These are phyloP conservation scores for Calocybe indica DNA, from an alignment of 768 basidiomycete genomes.

Conservation along the genomic window DNA sequence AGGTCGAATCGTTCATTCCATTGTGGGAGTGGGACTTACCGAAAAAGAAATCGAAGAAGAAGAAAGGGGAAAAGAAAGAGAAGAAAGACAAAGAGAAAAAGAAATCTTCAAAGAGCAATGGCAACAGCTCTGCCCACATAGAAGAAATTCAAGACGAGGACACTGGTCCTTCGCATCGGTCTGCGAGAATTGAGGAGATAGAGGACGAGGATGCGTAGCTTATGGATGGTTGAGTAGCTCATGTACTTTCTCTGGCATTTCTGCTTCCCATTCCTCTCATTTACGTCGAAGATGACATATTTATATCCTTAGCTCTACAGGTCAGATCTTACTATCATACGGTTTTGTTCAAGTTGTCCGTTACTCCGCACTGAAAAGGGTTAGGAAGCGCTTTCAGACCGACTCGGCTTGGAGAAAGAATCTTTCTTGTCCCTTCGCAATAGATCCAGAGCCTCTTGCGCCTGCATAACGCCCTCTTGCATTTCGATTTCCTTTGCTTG, in stretches of 20 bases:
- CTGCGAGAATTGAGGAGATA: slow-evolving; percentile 42
- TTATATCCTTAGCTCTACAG: no score
- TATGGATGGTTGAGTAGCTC: neutral
- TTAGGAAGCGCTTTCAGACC: no score
- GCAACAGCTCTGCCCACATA: slow-evolving; percentile 35
- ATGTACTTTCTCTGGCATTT: no score
- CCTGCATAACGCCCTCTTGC: slow-evolving; percentile 23
- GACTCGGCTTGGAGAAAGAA: no score
- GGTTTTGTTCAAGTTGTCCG: no score
- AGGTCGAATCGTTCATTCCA: slow-evolving; percentile 98
- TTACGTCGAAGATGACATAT: neutral
- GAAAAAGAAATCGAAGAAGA: slow-evolving; percentile 70
- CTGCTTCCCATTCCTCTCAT: neutral
- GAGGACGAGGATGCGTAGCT: slow-evolving; percentile 32
- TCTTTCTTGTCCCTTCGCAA: no score
- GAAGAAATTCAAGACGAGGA: slow-evolving; percentile 40
- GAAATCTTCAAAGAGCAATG: slow-evolving; percentile 28
- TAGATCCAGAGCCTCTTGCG: slow-evolving; percentile 19
- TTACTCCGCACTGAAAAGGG: no score
- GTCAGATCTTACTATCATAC: no score
- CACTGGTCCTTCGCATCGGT: slow-evolving; percentile 35
- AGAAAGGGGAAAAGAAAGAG: slow-evolving; percentile 50
- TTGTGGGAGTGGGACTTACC: slow-evolving; percentile 95
- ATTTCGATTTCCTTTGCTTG: slow-evolving; percentile 32
- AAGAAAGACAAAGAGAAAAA: slow-evolving; percentile 37